Conservation (phyloP, 306 rosid species). For the Medicago arabica region DNA sequence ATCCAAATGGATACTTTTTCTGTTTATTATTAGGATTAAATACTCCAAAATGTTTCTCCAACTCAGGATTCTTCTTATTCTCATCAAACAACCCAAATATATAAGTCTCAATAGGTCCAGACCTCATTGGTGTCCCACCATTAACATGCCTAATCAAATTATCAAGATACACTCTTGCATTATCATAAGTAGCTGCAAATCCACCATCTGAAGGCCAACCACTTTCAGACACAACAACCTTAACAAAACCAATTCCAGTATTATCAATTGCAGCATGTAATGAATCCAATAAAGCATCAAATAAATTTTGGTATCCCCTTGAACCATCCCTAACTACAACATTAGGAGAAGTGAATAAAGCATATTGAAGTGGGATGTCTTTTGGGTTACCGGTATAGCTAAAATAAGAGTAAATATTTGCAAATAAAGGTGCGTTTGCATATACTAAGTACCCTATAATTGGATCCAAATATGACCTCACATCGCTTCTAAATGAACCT, state of each 20-base stretch:
- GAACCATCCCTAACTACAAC: slow-evolving; percentile 52
- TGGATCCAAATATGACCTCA: slow-evolving; percentile 60
- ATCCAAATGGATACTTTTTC: slow-evolving; percentile 46
- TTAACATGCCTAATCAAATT: slow-evolving; percentile 57
- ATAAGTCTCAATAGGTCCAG: slow-evolving; percentile 43
- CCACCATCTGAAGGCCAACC: slow-evolving; percentile 72
- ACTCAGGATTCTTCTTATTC: slow-evolving; percentile 39
- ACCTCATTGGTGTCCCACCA: slow-evolving; percentile 63
- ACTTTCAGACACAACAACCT: slow-evolving; percentile 70
- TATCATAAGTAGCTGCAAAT: slow-evolving; percentile 48
- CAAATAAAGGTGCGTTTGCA: slow-evolving; percentile 60
- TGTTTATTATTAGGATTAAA: slow-evolving; percentile 32
- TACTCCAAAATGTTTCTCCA: slow-evolving; percentile 52
- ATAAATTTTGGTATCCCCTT: slow-evolving; percentile 58
- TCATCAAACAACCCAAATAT: slow-evolving; percentile 51
- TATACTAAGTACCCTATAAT: slow-evolving; percentile 61
- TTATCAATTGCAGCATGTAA: slow-evolving; percentile 62
- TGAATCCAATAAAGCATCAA: slow-evolving; percentile 65
- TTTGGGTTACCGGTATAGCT: slow-evolving; percentile 49
- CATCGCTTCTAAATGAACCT: slow-evolving; percentile 59
- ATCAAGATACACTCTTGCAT: slow-evolving; percentile 54
- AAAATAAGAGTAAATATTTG: slow-evolving; percentile 66
- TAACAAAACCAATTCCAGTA: slow-evolving; percentile 54
- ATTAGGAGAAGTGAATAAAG: slow-evolving; percentile 62
- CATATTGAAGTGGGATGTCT: slow-evolving; percentile 63